phyloP scores from a whole-genome alignment of 805 yeast genomes.

The Candida caryicola region DNA sequence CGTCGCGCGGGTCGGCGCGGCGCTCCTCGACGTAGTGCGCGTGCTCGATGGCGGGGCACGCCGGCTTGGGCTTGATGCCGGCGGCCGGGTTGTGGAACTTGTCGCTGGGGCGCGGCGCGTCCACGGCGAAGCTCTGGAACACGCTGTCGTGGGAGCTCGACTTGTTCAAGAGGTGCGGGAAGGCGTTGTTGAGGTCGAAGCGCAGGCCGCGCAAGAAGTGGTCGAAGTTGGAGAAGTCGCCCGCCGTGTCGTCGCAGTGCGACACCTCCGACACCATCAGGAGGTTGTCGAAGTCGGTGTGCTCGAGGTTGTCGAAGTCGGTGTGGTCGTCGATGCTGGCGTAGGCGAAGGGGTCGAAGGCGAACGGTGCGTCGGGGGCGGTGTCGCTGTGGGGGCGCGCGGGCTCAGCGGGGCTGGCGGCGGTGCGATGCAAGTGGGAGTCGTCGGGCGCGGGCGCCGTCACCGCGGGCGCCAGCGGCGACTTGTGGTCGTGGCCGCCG shows the following conservation, averaged over 20 bases:
- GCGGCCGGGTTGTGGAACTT: conserved; percentile 40
- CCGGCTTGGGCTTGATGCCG: conserved; percentile 18
- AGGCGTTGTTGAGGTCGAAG: conserved; percentile 26
- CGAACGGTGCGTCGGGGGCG: too few species aligned
- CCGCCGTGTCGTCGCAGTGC: conserved; percentile 10
- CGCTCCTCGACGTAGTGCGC: conserved; percentile 18
- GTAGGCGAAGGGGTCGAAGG: neutral
- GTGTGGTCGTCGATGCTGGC: conserved; percentile 8
- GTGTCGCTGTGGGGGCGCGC: too few species aligned
- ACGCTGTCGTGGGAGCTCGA: conserved; percentile 27
- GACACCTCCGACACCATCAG: conserved; percentile 24
- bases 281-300: conserved; percentile 16
- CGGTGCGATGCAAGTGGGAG: neutral
- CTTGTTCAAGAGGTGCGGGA: conserved; percentile 25
- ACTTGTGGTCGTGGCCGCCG: conserved; percentile 2
- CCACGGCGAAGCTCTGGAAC: conserved; percentile 5
- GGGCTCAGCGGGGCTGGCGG: too few species aligned
- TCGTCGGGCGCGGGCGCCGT: conserved; percentile 4
- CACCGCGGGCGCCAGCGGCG: conserved; percentile 1
- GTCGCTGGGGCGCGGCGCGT: conserved; percentile 7
- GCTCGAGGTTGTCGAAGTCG: conserved; percentile 14
- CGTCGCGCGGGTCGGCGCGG: conserved; percentile 1
- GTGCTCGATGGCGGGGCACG: conserved; percentile 33
- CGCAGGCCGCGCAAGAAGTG: conserved; percentile 33
- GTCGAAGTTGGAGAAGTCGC: conserved; percentile 27